Percentiles rank a stretch among this genome's conserved stretches.
These are phyloP conservation scores for Tolypocladium paradoxum DNA, from an alignment of 2,329 filamentous ascomycete genomes.

Conservation along the genomic window DNA sequence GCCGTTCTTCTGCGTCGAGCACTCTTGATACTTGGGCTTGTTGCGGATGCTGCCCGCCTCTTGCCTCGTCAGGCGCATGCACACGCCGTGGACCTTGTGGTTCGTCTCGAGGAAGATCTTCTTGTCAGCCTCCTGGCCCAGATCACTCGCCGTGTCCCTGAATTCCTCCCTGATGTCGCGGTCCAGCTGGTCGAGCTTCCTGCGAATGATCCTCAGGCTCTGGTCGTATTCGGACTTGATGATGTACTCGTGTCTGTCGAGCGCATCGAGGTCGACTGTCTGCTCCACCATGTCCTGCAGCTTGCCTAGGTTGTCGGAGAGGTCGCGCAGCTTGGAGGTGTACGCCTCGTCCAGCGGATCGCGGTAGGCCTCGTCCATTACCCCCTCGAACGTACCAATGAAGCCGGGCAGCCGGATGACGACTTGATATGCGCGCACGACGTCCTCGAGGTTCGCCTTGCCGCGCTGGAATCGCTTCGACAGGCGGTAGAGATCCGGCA, in stretches of 20 bases:
- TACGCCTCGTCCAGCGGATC: conserved; percentile 80
- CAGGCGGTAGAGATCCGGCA: conserved; percentile 87
- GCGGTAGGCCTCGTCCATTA: conserved; percentile 93
- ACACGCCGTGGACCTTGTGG: conserved; percentile 92
- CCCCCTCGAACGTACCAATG: conserved; percentile 74
- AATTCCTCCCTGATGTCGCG: conserved; percentile 80
- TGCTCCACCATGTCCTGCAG: conserved; percentile 98
- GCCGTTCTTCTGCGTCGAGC: conserved; percentile 96
- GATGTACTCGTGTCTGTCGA: conserved; percentile 96
- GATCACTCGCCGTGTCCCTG: conserved; percentile 61
- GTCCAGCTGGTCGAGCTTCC: conserved; percentile 77
- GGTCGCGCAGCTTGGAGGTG: conserved; percentile 67
- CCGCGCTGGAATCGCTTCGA: conserved; percentile 92
- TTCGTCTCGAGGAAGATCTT: conserved; percentile 90
- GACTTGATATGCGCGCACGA: conserved; percentile 90
- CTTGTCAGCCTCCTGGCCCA: conserved; percentile 91
- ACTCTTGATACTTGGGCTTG: conserved; percentile 82
- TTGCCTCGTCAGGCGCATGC: conserved; percentile 82
- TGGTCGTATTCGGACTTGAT: conserved; percentile 99
- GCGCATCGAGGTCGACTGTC: conserved; percentile 86
- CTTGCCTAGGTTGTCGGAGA: conserved; percentile 70
- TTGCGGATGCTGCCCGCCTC: conserved; percentile 92
- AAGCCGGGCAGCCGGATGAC: conserved; percentile 86
- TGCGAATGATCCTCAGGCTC: conserved; percentile 72
- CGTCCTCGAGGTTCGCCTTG: conserved; percentile 86